These are phyloP conservation scores for Cryptosporidium andersoni DNA, from an alignment of 169 alveolate species.

Conservation along the genomic window DNA sequence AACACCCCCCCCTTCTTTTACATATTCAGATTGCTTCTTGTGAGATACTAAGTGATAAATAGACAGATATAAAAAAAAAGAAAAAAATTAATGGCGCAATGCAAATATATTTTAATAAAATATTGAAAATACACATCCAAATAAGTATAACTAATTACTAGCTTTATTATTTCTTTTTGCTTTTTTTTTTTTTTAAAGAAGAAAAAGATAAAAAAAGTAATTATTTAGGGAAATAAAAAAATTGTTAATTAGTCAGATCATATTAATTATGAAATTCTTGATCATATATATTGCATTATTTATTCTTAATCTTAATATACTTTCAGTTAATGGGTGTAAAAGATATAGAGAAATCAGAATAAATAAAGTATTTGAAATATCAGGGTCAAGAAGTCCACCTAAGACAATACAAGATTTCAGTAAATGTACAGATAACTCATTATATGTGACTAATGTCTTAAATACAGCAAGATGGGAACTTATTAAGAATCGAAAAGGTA, in stretches of 20 bases:
- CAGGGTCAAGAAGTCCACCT: constrained; percentile 8
- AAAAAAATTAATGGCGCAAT: not conserved
- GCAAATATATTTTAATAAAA: not conserved
- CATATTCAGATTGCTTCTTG: too few species aligned
- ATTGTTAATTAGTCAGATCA: not conserved
- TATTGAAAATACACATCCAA: not conserved
- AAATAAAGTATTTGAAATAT: constrained; percentile 28
- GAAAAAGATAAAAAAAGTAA: not conserved
- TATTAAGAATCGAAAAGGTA: constrained; percentile 38
- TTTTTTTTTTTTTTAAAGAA: not conserved
- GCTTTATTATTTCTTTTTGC: not conserved
- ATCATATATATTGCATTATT: not conserved
- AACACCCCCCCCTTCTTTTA: too few species aligned
- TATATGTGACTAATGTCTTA: constrained; percentile 30
- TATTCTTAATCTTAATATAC: not conserved
- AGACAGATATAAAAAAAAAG: not conserved
- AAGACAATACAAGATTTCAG: not conserved
- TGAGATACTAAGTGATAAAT: not conserved
- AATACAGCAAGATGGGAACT: constrained; percentile 63
- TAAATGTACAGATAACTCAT: not conserved
- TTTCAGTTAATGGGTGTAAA: constrained; percentile 8
- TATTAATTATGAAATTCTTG: not conserved
- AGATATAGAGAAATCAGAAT: constrained; percentile 45
- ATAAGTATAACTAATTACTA: not conserved
- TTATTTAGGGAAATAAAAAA: not conserved